Percentiles rank a stretch among this genome's conserved stretches.
Conservation (phyloP, 106 monocot species). For the Acorus calamus region DNA sequence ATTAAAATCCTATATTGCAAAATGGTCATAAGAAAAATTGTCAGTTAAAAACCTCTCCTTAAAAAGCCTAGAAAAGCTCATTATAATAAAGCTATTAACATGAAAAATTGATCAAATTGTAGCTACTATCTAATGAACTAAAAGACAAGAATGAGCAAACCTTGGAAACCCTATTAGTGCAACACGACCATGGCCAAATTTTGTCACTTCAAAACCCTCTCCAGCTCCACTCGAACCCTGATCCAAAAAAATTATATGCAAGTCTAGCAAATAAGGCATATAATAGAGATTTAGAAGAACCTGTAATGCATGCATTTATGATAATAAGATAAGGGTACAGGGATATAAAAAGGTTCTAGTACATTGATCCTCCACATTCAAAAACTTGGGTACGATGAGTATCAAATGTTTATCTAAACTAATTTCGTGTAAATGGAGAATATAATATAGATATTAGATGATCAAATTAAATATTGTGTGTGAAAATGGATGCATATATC, state of each 20-base stretch:
- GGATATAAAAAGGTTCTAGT: background rate
- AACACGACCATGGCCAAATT: slow-evolving; percentile 99
- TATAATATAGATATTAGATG: too few species aligned
- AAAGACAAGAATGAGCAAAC: slow-evolving; percentile 16
- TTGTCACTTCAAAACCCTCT: slow-evolving; percentile 99
- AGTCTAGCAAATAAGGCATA: background rate
- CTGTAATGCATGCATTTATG: background rate
- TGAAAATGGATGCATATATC: too few species aligned
- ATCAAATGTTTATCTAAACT: too few species aligned
- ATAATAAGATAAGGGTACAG: background rate
- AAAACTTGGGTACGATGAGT: too few species aligned
- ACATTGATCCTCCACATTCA: background rate
- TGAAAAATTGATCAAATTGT: background rate
- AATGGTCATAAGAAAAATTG: too few species aligned
- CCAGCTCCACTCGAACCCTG: slow-evolving; percentile 97
- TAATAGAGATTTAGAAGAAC: background rate
- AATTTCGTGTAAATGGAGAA: too few species aligned
- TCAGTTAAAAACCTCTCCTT: too few species aligned
- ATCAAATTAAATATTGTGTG: too few species aligned
- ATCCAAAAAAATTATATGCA: background rate
- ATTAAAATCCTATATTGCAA: too few species aligned
- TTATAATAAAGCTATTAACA: background rate
- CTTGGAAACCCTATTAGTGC: slow-evolving; percentile 99
- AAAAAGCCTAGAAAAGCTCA: too few species aligned
- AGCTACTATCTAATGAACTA: background rate